A percentile compares a stretch with the other conserved stretches of the same genome.
phyloP scores from a whole-genome alignment of 352 stramenopile species.

The Globisporangium viniferum region DNA sequence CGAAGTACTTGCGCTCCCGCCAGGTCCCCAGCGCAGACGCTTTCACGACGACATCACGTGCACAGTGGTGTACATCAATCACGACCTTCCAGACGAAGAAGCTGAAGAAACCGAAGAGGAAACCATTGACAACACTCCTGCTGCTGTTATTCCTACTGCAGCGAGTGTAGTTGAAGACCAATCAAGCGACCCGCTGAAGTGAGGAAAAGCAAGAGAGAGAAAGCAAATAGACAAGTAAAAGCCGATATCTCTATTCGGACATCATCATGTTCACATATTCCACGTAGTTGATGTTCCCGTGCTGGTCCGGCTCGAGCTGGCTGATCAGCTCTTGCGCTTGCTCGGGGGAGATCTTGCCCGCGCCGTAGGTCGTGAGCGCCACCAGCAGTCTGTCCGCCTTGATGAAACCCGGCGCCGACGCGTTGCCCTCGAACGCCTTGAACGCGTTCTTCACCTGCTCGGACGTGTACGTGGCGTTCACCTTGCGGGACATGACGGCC shows the following conservation, averaged over 20 bases:
- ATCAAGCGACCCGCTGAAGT: slow-evolving; percentile 10
- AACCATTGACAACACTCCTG: not conserved
- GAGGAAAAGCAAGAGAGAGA: not conserved
- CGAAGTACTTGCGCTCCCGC: slow-evolving; percentile 54
- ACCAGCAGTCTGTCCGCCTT: slow-evolving; percentile 85
- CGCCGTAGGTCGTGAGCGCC: slow-evolving; percentile 87
- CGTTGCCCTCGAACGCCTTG: slow-evolving; percentile 66
- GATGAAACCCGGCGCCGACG: slow-evolving; percentile 64
- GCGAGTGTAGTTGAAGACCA: slow-evolving; percentile 9
- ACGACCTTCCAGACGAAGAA: slow-evolving; percentile 10
- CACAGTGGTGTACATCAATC: slow-evolving; percentile 63
- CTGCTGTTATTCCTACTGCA: slow-evolving; percentile 5
- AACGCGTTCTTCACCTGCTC: slow-evolving; percentile 93
- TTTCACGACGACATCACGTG: slow-evolving; percentile 83
- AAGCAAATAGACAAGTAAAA: not conserved
- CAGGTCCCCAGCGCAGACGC: slow-evolving; percentile 44
- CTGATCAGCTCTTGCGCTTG: slow-evolving; percentile 91
- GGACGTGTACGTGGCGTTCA: slow-evolving; percentile 91
- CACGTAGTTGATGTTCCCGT: slow-evolving; percentile 92
- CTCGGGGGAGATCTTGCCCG: slow-evolving; percentile 87
- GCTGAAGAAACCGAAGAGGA: slow-evolving; percentile 6
- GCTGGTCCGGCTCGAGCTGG: slow-evolving; percentile 90
- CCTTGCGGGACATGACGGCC: slow-evolving; percentile 92
- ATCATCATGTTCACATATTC: slow-evolving; percentile 97
- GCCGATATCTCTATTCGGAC: slow-evolving; percentile 53